phyloP scores from a whole-genome alignment of 352 stramenopile genomes.

The Globisporangium canariense region DNA sequence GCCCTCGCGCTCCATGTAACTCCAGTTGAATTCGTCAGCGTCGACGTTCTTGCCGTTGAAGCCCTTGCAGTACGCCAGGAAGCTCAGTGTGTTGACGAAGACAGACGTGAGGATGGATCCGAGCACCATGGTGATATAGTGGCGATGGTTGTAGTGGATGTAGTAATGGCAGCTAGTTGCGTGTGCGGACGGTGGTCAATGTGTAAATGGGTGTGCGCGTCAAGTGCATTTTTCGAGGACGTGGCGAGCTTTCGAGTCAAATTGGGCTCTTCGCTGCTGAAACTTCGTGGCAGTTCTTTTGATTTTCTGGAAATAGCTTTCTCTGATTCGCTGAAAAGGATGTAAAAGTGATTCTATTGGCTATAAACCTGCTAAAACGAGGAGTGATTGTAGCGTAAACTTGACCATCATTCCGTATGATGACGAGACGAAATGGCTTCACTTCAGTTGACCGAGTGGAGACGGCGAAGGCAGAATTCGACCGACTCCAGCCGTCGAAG shows the following conservation, averaged over 20 bases:
- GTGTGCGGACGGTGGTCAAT: neutral
- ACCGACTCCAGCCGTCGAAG: neutral
- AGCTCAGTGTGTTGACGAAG: constrained; percentile 39
- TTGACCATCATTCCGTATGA: constrained; percentile 10
- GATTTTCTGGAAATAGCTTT: neutral
- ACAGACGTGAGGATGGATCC: constrained; percentile 21
- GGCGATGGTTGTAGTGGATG: neutral
- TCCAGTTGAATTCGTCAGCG: constrained; percentile 64
- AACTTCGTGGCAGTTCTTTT: neutral
- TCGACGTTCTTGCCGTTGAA: constrained; percentile 42
- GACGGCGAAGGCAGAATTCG: neutral
- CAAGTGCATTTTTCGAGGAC: neutral
- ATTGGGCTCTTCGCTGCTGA: neutral
- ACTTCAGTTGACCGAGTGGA: neutral
- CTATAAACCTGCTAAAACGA: neutral
- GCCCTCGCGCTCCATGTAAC: constrained; percentile 59
- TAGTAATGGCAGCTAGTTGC: neutral
- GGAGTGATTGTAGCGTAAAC: constrained; percentile 2
- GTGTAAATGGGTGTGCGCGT: neutral
- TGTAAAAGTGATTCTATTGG: neutral
- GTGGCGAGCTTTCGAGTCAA: neutral
- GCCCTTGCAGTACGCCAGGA: constrained; percentile 48
- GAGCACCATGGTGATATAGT: constrained; percentile 21
- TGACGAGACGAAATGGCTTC: constrained; percentile 7
- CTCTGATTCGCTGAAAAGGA: constrained; percentile 1